These are phyloP conservation scores for Tritrichomonas foetus DNA, from an alignment of 208 protist species.

Conservation along the genomic window DNA sequence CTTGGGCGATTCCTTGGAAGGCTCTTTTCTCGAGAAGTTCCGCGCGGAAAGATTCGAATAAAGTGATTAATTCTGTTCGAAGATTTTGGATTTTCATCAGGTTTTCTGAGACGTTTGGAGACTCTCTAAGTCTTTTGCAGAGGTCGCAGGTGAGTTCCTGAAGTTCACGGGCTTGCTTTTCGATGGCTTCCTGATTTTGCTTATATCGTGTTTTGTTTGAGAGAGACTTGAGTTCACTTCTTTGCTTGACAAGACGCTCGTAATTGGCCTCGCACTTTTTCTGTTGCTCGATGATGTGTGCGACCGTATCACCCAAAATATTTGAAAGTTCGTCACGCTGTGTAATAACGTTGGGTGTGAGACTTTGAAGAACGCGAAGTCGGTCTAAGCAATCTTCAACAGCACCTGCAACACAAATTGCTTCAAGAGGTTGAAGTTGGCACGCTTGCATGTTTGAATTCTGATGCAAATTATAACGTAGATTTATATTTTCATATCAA, in stretches of 20 bases:
- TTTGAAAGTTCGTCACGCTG: conserved; percentile 57
- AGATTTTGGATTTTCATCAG: conserved; percentile 53
- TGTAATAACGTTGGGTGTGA: conserved; percentile 53
- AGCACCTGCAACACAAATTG: conserved; percentile 39
- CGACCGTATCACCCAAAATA: conserved; percentile 55
- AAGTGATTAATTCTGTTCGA: conserved; percentile 40
- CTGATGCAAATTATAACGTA: too few relatives aligned
- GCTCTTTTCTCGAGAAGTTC: not conserved
- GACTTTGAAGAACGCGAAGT: conserved; percentile 53
- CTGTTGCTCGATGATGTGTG: conserved; percentile 53
- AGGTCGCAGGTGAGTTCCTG: conserved; percentile 54
- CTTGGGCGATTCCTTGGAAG: not conserved
- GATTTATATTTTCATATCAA: too few relatives aligned
- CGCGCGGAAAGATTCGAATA: not conserved
- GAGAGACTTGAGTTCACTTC: conserved; percentile 43
- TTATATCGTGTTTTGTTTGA: conserved; percentile 48
- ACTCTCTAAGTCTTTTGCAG: conserved; percentile 53
- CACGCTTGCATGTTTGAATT: not conserved
- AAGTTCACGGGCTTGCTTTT: conserved; percentile 48
- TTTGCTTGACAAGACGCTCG: conserved; percentile 45
- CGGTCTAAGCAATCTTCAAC: conserved; percentile 55
- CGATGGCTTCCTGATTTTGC: conserved; percentile 48
- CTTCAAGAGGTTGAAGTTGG: conserved; percentile 19
- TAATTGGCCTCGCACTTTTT: conserved; percentile 49
- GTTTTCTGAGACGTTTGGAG: conserved; percentile 57